Conservation (phyloP, 805 yeast genomes). For the Saccharomycodes ludwigii region DNA sequence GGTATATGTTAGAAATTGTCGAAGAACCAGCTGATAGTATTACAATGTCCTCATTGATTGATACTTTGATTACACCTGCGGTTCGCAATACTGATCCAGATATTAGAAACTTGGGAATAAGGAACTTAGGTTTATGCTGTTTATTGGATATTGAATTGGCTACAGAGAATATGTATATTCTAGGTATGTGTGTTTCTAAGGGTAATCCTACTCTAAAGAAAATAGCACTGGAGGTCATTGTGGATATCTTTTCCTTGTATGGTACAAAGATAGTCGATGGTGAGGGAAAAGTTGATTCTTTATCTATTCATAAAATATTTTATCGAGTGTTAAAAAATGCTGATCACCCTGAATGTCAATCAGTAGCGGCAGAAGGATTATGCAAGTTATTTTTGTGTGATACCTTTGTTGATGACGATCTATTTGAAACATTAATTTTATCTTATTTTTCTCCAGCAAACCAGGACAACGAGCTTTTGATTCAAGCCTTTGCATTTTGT, state of each 20-base stretch:
- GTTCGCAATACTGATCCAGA: constrained; percentile 44
- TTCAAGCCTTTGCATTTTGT: constrained; percentile 77
- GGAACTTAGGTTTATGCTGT: constrained; percentile 71
- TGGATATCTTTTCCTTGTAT: constrained; percentile 68
- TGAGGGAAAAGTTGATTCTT: constrained; percentile 49
- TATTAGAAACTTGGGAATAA: constrained; percentile 53
- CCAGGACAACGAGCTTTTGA: constrained; percentile 47
- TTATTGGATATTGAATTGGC: constrained; percentile 59
- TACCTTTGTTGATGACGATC: constrained; percentile 53
- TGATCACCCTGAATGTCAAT: constrained; percentile 54
- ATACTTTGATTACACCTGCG: constrained; percentile 71
- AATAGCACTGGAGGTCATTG: constrained; percentile 54
- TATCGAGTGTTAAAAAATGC: constrained; percentile 49
- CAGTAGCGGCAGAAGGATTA: constrained; percentile 74
- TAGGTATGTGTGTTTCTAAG: constrained; percentile 58
- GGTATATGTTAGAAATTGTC: constrained; percentile 54
- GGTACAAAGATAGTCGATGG: constrained; percentile 59
- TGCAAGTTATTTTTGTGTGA: constrained; percentile 75
- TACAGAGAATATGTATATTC: constrained; percentile 45
- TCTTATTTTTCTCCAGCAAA: constrained; percentile 67
- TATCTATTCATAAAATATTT: constrained; percentile 56
- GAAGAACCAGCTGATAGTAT: constrained; percentile 54
- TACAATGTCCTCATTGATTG: constrained; percentile 55
- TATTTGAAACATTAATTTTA: constrained; percentile 58
- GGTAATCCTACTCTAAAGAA: constrained; percentile 52